Base-by-base conservation (phyloP, 2,329 filamentous ascomycete genomes). In the Fusarium haematococcum region DNA sequence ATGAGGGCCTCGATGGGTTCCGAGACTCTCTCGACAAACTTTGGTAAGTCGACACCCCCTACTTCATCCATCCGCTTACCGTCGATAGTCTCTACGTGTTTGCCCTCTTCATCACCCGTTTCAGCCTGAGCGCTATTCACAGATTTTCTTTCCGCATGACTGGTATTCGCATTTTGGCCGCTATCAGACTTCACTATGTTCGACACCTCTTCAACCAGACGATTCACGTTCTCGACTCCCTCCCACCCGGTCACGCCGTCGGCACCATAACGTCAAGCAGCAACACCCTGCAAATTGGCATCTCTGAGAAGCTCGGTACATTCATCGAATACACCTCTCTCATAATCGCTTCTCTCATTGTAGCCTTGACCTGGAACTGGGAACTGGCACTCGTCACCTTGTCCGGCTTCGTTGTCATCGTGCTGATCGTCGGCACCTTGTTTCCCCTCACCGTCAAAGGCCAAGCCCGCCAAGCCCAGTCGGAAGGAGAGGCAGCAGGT, bases 291-390 rank as follows among this genome's bases (percentile, higher is more conserved):
- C 88, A 90, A 66, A 81, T 87, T 30, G 88, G 87, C 20, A 85
- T 89, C n/a, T 89, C 87, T 0, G 87, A 89, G 71, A 86, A 86
- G 63, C 79, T 90, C 6, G 82, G 83, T 2, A 80, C 79, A 3
- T 79, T 88, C 2, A 80, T 87, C 33, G 83, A 86, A 60, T 83
- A 81, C 2, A 60, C 84, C 3, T 79, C 85, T 3, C 76, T 86
- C 2, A 75, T 87, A 6, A 72, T 86, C 7, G 79, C 86, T 0
- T 86, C 86, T 64, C 82, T 88, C n/a, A 81, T 84, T 13, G 85
- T 90, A 56, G 85, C 88, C 0, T 89, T 90, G 70, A 77, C 82
- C 18, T 88, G 87, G 68, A 87, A 84, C 33, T 88, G 87, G 85
- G 80, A 86, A 16, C 79, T 90, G n/a, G 88, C 86, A 0, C 81